phyloP scores from a whole-genome alignment of 306 rosid genomes.

The Castanea crenata region DNA sequence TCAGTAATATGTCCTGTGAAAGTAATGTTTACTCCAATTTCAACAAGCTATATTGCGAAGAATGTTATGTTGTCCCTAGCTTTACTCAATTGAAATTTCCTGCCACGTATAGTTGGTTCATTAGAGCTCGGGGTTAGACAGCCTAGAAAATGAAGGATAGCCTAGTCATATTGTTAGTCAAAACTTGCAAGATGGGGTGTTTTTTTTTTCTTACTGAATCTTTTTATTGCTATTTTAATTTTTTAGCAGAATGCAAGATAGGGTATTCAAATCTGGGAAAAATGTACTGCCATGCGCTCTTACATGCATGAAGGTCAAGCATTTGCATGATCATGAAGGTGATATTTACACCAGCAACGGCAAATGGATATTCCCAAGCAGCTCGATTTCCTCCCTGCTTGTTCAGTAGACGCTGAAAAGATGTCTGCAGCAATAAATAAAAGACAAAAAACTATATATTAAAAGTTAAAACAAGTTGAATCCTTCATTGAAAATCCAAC shows the following conservation, averaged over 20 bases:
- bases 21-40: too few species aligned
- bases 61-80: too few species aligned
- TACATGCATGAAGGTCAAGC: constrained; percentile 82
- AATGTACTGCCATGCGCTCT: constrained; percentile 14
- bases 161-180: not conserved
- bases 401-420: constrained; percentile 63
- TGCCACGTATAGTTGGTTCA: not conserved
- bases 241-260: too few species aligned
- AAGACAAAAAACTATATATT: not conserved
- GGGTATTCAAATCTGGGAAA: not conserved
- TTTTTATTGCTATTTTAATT: too few species aligned
- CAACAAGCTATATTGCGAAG: too few species aligned
- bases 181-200: not conserved
- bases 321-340: constrained; percentile 91
- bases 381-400: constrained; percentile 78
- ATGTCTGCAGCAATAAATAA: constrained; percentile 38
- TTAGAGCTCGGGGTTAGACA: not conserved
- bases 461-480: not conserved
- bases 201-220: too few species aligned
- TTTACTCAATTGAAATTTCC: not conserved
- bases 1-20: too few species aligned
- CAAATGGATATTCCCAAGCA: constrained; percentile 84
- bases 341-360: constrained; percentile 85
- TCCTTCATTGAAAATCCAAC: not conserved
- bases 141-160: not conserved